A percentile compares a stretch with the other conserved stretches of the same genome.
Evolutionary conservation across 2,329 filamentous ascomycete genomes (phyloP).

Genomic region (Plenodomus biglobosus): DNA sequence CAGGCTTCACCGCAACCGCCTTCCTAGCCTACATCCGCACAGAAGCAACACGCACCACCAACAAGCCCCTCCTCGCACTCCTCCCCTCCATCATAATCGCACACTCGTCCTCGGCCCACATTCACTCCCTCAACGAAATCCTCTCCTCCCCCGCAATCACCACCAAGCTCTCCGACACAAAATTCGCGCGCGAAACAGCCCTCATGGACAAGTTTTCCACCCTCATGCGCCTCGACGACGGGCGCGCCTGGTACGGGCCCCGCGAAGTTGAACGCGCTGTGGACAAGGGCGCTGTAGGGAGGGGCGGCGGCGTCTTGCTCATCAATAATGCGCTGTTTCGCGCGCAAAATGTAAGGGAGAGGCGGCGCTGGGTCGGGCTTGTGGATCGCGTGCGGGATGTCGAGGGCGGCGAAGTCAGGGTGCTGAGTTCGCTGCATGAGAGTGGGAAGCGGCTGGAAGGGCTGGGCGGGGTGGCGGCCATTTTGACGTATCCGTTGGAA

Average conservation of each 20-base stretch:
- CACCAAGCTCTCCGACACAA: slow-evolving; percentile 77
- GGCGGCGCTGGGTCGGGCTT: slow-evolving; percentile 78
- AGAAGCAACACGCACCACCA: slow-evolving; percentile 64
- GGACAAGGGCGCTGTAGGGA: slow-evolving; percentile 82
- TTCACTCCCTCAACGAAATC: slow-evolving; percentile 86
- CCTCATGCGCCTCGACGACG: slow-evolving; percentile 78
- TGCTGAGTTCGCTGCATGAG: slow-evolving; percentile 93
- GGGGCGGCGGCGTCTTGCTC: slow-evolving; percentile 79
- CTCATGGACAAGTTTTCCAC: slow-evolving; percentile 83
- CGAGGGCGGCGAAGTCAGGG: slow-evolving; percentile 80
- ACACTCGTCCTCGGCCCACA: slow-evolving; percentile 80
- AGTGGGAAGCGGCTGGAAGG: slow-evolving; percentile 83
- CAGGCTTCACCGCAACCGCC: slow-evolving; percentile 79
- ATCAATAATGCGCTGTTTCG: slow-evolving; percentile 88
- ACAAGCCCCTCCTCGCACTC: slow-evolving; percentile 68
- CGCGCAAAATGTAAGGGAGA: slow-evolving; percentile 72
- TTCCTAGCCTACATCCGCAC: slow-evolving; percentile 75
- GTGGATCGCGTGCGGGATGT: slow-evolving; percentile 82
- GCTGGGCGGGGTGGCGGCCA: slow-evolving; percentile 83
- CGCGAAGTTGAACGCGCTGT: slow-evolving; percentile 80
- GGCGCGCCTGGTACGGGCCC: slow-evolving; percentile 86
- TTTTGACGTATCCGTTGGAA: slow-evolving; percentile 83
- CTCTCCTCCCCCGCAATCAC: slow-evolving; percentile 79
- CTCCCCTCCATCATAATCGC: slow-evolving; percentile 69
- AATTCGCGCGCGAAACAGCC: slow-evolving; percentile 79